Conservation (phyloP, 139 green algal species). For the Marvania coccoides region DNA sequence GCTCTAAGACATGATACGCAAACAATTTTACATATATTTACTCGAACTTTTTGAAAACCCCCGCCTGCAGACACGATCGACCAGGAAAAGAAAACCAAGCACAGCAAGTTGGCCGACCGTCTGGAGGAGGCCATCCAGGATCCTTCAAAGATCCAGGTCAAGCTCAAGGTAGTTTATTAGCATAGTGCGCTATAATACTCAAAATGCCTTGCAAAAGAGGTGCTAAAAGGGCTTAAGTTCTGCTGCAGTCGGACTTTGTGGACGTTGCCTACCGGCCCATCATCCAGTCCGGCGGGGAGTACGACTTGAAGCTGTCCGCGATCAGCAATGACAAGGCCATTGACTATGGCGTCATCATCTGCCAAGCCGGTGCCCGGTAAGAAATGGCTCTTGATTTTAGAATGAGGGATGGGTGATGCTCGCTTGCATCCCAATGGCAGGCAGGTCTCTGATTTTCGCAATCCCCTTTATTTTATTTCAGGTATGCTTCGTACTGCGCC, state of each 20-base stretch:
- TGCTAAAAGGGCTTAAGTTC: neutral
- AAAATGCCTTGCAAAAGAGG: neutral
- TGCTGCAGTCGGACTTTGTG: conserved; percentile 54
- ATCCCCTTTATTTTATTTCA: neutral
- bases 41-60: neutral
- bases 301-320: conserved; percentile 55
- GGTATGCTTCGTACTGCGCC: conserved; percentile 89
- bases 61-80: conserved; percentile 61
- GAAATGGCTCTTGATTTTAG: neutral
- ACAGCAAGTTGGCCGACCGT: conserved; percentile 72
- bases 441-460: neutral
- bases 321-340: conserved; percentile 44
- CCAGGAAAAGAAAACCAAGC: conserved; percentile 82
- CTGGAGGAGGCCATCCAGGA: conserved; percentile 69
- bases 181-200: neutral
- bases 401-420: too few relatives aligned
- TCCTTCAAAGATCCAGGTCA: conserved; percentile 52
- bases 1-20: neutral
- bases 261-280: conserved; percentile 94
- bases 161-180: conserved; percentile 25
- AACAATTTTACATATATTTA: neutral
- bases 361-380: conserved; percentile 26
- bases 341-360: conserved; percentile 55
- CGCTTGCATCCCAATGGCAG: too few relatives aligned
- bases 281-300: conserved; percentile 71